Percentiles rank a stretch among this genome's conserved stretches.
Conservation (phyloP, 352 stramenopile genomes). For the Globisporangium cederbergense region DNA sequence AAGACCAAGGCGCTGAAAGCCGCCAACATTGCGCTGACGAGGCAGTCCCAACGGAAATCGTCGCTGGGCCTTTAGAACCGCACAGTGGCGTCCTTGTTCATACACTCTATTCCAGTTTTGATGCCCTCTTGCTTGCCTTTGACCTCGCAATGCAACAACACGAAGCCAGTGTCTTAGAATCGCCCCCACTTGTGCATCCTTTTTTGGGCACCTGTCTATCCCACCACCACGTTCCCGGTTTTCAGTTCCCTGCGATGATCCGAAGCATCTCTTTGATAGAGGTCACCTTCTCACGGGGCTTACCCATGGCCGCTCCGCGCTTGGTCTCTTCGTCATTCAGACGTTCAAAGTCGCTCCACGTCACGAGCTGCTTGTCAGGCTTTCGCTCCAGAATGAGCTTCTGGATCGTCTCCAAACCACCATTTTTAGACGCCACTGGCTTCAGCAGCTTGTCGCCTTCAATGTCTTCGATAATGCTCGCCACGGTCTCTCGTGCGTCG, state of each 20-base stretch:
- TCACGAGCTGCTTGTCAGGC: slow-evolving; percentile 65
- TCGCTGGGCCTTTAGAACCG: not conserved
- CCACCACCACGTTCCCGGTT: not conserved
- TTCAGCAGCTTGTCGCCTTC: slow-evolving; percentile 37
- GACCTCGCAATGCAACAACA: not conserved
- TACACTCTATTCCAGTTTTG: slow-evolving; percentile 8
- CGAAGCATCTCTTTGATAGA: slow-evolving; percentile 72
- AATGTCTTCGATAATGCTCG: slow-evolving; percentile 90
- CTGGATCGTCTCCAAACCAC: slow-evolving; percentile 35
- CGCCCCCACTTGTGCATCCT: not conserved
- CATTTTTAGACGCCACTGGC: slow-evolving; percentile 10
- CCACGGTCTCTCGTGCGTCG: slow-evolving; percentile 95
- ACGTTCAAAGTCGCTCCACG: slow-evolving; percentile 60
- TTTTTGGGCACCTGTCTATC: not conserved
- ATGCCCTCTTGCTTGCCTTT: not conserved
- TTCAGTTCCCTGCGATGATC: slow-evolving; percentile 19
- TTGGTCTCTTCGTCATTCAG: slow-evolving; percentile 60
- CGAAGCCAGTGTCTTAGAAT: not conserved
- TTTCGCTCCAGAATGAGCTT: slow-evolving; percentile 41
- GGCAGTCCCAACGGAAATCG: slow-evolving; percentile 27
- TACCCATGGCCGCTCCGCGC: slow-evolving; percentile 52
- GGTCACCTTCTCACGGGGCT: slow-evolving; percentile 83
- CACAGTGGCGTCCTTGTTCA: not conserved
- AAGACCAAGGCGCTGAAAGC: slow-evolving; percentile 41
- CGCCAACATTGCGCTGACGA: slow-evolving; percentile 34